Conservation (phyloP, 2,329 filamentous ascomycete genomes). For the Calcarisporium arbuscula region DNA sequence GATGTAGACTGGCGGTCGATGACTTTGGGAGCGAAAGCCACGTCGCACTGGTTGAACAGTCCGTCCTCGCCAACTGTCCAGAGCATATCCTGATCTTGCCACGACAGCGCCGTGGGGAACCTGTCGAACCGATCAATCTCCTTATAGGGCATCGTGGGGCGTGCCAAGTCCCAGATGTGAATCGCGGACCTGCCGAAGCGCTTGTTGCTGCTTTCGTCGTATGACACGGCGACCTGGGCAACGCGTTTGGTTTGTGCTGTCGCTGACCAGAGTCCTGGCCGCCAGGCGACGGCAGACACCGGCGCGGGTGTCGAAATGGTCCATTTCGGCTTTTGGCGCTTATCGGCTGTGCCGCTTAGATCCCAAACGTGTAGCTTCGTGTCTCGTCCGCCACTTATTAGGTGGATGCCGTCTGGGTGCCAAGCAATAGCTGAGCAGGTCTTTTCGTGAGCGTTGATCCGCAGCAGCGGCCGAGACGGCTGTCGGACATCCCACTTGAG, state of each 20-base stretch:
- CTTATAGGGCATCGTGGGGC: conserved; percentile 61
- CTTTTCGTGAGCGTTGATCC: conserved; percentile 57
- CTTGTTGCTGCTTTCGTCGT: conserved; percentile 50
- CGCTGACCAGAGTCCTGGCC: conserved; percentile 60
- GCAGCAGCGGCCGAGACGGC: conserved; percentile 44
- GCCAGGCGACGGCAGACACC: conserved; percentile 54
- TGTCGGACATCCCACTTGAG: conserved; percentile 60
- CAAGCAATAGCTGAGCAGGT: conserved; percentile 55
- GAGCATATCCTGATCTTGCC: conserved; percentile 58
- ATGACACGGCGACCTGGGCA: conserved; percentile 56
- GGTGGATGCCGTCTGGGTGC: conserved; percentile 62
- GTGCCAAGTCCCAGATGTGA: conserved; percentile 63
- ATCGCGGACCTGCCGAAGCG: conserved; percentile 51
- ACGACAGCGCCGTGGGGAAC: conserved; percentile 52
- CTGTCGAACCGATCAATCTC: conserved; percentile 55
- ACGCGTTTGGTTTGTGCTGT: conserved; percentile 53
- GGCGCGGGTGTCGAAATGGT: conserved; percentile 55
- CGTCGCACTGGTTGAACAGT: conserved; percentile 57
- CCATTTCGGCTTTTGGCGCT: conserved; percentile 58
- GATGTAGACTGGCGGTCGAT: conserved; percentile 58
- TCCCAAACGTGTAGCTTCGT: conserved; percentile 61
- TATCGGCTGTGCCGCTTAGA: conserved; percentile 51
- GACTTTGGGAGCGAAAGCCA: conserved; percentile 56
- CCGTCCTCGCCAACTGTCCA: conserved; percentile 61
- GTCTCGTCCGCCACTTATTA: conserved; percentile 58